These are phyloP conservation scores for Pseudoturritis turrita DNA, from an alignment of 345 rosid species.

Conservation along the genomic window DNA sequence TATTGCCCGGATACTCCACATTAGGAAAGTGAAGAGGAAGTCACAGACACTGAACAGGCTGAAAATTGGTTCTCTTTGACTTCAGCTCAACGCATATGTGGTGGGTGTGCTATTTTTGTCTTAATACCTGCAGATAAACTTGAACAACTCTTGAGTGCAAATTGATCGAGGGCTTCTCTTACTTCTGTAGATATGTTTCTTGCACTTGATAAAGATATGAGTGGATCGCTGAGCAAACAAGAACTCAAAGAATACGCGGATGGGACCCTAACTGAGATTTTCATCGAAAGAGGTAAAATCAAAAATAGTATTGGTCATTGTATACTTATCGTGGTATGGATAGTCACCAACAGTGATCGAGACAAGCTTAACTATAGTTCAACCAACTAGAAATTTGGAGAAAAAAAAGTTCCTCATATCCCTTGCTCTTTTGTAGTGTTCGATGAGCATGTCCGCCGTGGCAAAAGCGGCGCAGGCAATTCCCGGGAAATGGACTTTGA, in stretches of 20 bases:
- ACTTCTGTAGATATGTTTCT: slow-evolving; percentile 77
- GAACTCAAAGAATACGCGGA: slow-evolving; percentile 97
- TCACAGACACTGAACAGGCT: slow-evolving; percentile 95
- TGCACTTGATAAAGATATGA: slow-evolving; percentile 92
- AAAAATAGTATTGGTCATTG: neutral
- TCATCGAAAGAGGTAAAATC: slow-evolving; percentile 84
- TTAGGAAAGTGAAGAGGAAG: slow-evolving; percentile 97
- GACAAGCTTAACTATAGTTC: neutral
- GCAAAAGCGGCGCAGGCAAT: slow-evolving; percentile 60
- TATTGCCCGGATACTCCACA: neutral
- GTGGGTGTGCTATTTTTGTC: slow-evolving; percentile 35
- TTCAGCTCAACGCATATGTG: slow-evolving; percentile 96
- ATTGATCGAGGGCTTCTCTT: slow-evolving; percentile 2
- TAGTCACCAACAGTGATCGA: neutral
- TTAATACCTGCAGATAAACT: neutral
- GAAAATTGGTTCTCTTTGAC: slow-evolving; percentile 99
- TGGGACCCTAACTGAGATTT: slow-evolving; percentile 91
- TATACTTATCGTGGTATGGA: neutral
- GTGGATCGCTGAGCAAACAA: slow-evolving; percentile 90
- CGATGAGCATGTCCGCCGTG: slow-evolving; percentile 92
- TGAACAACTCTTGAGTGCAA: neutral
- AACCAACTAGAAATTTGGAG: neutral
- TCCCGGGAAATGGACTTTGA: slow-evolving; percentile 95
- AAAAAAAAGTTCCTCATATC: slow-evolving; percentile 2
- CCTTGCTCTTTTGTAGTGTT: slow-evolving; percentile 47